Conservation (phyloP, 108 stramenopile species). For the Nitzschia putrida region DNA sequence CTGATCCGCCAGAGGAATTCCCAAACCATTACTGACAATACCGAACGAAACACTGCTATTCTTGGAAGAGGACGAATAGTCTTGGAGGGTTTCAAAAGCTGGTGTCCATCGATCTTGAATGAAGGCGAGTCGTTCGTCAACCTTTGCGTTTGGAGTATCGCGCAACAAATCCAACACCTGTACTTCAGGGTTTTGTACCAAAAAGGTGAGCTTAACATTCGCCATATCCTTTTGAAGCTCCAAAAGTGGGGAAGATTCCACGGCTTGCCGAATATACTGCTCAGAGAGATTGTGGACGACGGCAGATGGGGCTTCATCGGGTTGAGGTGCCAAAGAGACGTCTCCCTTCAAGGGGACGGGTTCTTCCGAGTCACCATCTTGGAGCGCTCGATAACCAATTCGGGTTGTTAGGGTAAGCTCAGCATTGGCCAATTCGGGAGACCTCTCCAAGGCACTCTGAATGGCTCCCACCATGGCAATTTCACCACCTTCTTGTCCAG, state of each 20-base stretch:
- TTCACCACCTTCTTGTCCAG: conserved; percentile 60
- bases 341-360: conserved; percentile 21
- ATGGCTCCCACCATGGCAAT: conserved; percentile 41
- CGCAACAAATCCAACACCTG: conserved; percentile 57
- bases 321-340: conserved; percentile 7
- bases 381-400: conserved; percentile 69
- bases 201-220: conserved; percentile 45
- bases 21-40: conserved; percentile 77
- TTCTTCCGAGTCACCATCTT: neutral
- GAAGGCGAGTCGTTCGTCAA: conserved; percentile 44
- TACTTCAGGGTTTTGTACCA: conserved; percentile 76
- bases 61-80: conserved; percentile 42
- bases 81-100: conserved; percentile 65
- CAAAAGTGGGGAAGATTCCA: conserved; percentile 56
- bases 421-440: conserved; percentile 20
- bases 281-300: conserved; percentile 51
- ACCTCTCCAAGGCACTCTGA: conserved; percentile 29
- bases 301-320: neutral
- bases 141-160: conserved; percentile 26
- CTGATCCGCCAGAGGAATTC: conserved; percentile 42
- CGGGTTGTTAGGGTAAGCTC: conserved; percentile 46
- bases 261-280: conserved; percentile 50
- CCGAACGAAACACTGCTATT: conserved; percentile 51
- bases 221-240: conserved; percentile 37
- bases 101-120: conserved; percentile 58